Base-by-base conservation (phyloP, 2,329 filamentous ascomycete genomes). In the Aureobasidium sp. region DNA sequence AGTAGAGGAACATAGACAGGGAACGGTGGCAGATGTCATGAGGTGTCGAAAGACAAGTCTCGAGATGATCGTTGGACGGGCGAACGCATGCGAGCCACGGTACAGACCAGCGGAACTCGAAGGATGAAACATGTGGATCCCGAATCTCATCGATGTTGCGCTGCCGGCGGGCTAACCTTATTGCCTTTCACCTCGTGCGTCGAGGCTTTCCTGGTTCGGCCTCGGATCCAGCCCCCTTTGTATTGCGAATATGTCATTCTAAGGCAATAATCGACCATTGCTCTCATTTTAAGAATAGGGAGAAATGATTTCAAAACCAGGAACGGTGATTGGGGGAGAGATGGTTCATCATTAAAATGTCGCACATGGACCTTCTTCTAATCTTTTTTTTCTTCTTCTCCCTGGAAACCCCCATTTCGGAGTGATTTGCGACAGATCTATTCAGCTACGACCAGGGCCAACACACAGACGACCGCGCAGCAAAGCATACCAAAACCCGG, bases 391-490 rank as follows among this genome's bases (percentile, higher is more conserved):
- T 21, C 36, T 25, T 32, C 14, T 42, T 6, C 37, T 32, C 7
- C 5, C 11, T 21, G 1, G 7, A 7, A 30, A 13, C 13, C 14
- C 51, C 27, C 9, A 10, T 21, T 45, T 39, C 11, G 29, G 39
- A 36, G n/a, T 32, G 29, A 57, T 57, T 57, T 34, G 39, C 53
- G 53, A 57, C 29, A 44, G 29, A 45, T 44, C 53, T 8, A 5
- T 14, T 30, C 37, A 53, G 49, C 49, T 53, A 37, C 49, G 49
- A 53, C 37, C 37, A 53, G 21, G 10, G 10, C 34, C 47, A 32
- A 50, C 49, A 57, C 53, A 57, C 53, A 57, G 53, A 57, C 53
- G 53, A 57, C 53, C 41, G 21, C 53, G 53, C 53, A 55, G 51
- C 51, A 54, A 29, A 21, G 30, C 50, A 54, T 32, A 16, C 49